These are phyloP conservation scores for Ophiostoma sp. DNA, from an alignment of 2,329 filamentous ascomycete genomes.

Conservation along the genomic window DNA sequence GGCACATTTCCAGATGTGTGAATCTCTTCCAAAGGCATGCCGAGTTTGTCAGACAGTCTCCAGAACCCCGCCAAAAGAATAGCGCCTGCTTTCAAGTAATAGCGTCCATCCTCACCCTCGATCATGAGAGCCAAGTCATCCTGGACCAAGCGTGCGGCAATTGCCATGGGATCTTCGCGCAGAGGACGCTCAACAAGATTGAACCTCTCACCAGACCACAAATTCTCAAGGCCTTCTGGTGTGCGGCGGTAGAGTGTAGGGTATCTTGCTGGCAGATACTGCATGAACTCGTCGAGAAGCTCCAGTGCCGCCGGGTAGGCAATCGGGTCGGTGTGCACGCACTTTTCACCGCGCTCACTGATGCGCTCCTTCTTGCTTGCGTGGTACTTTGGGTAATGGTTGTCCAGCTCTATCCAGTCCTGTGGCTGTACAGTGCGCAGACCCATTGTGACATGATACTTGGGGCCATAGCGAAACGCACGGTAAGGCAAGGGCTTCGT, in stretches of 20 bases:
- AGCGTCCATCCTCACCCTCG: slow-evolving; percentile 6
- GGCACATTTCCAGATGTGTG: slow-evolving; percentile 11
- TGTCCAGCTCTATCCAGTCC: slow-evolving; percentile 15
- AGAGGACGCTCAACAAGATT: slow-evolving; percentile 4
- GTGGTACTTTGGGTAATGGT: slow-evolving; percentile 13
- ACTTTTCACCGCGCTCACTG: slow-evolving; percentile 8
- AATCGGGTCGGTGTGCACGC: slow-evolving; percentile 10
- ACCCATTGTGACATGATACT: slow-evolving; percentile 12
- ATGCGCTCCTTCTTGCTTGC: slow-evolving; percentile 12
- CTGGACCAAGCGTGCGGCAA: slow-evolving; percentile 3
- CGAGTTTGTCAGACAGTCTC: slow-evolving; percentile 11
- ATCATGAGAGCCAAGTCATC: slow-evolving; percentile 10
- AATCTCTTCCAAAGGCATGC: slow-evolving; percentile 12
- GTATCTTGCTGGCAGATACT: background rate
- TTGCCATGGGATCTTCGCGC: slow-evolving; percentile 12
- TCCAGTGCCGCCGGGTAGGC: slow-evolving; percentile 8
- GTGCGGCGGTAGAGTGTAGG: slow-evolving; percentile 1
- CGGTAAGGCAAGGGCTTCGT: slow-evolving; percentile 11
- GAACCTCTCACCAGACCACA: slow-evolving; percentile 7
- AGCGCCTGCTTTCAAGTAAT: slow-evolving; percentile 7
- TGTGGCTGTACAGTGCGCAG: slow-evolving; percentile 4
- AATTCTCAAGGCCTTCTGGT: slow-evolving; percentile 3
- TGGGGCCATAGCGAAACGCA: slow-evolving; percentile 11
- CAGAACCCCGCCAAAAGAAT: slow-evolving; percentile 10
- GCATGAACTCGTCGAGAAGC: slow-evolving; percentile 6